Percentiles rank a stretch among this genome's conserved stretches.
These are phyloP conservation scores for Sideroxylon spinosum DNA, from an alignment of 179 eudicot genomes.

Conservation along the genomic window DNA sequence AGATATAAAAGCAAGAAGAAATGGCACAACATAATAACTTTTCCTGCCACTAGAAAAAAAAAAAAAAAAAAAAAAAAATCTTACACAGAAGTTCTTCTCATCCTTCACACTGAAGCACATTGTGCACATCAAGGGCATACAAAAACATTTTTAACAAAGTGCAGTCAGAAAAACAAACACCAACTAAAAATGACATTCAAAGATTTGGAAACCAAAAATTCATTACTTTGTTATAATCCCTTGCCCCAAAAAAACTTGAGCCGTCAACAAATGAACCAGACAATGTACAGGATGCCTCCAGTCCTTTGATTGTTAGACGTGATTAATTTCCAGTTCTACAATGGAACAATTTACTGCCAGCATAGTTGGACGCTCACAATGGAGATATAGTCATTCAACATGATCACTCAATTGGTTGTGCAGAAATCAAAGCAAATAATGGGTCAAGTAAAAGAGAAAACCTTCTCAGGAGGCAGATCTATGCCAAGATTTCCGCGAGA, in stretches of 20 bases:
- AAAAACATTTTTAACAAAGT: background rate
- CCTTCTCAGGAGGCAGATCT: constrained; percentile 96
- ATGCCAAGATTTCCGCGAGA: constrained; percentile 93
- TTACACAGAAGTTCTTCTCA: background rate
- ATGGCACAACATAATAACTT: too few species aligned
- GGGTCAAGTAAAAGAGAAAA: constrained; percentile 14
- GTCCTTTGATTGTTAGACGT: background rate
- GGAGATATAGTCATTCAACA: background rate
- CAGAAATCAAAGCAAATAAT: background rate
- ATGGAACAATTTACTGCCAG: background rate
- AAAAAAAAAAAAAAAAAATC: background rate
- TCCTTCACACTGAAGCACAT: background rate
- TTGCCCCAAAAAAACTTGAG: background rate
- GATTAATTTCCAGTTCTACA: background rate
- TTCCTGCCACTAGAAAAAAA: too few species aligned
- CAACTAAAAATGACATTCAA: background rate
- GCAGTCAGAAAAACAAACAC: constrained; percentile 8
- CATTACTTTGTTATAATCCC: background rate
- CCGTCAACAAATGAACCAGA: background rate
- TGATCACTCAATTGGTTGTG: background rate
- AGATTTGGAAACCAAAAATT: background rate
- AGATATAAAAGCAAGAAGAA: background rate
- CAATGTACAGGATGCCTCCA: background rate
- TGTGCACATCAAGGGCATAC: background rate
- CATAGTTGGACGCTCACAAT: background rate